Evolutionary conservation across 2,329 filamentous ascomycete species (phyloP), one percentile per base, ranked within the genome.

Genomic region (Hypoxylon sp.): DNA sequence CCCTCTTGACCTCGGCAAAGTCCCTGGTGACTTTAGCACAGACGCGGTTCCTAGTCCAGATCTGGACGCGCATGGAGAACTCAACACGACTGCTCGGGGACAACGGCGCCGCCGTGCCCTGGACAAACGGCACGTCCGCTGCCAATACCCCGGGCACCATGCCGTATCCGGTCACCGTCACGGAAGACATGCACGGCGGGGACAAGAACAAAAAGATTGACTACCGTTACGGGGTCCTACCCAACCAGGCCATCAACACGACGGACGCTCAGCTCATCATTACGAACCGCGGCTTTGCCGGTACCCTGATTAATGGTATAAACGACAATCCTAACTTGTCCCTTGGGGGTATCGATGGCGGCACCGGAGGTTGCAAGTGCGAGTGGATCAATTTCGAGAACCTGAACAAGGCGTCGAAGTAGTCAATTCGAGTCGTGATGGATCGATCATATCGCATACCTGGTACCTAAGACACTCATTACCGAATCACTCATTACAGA

Each of bases 161-260:
- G 77, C 88, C 88, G 1, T 90, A 89, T 69, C 88, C 88, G 0
- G 81, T 89, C 43, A 90, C 87, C 3, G 76, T 90, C 46, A 84
- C 82, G 16, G 81, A 85, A 65, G 88, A 91, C 75, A 86, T 87
- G 47, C 88, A 91, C 72, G 88, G 88, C 41, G 88, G 88, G 12
- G 75, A 87, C 71, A 76, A 79, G 5, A 71, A 73, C 11, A 76
- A 77, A 69, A 90, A 90, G 78, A 79, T 84, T 43, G 78, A 85
- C 2, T 89, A 85, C 78, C 81, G 82, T 50, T 85, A 86, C 74
- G 78, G 77, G 2, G 81, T 90, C 61, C 76, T 84, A 51, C 78
- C 81, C 25, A 74, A 82, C 25, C 80, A 83, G 72, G 74, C 78
- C 51, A 80, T 89, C 55, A 75, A 84, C 47, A 71, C 74, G 53